phyloP scores from a whole-genome alignment of 2,329 filamentous ascomycete species.

The Ramichloridium luteum region DNA sequence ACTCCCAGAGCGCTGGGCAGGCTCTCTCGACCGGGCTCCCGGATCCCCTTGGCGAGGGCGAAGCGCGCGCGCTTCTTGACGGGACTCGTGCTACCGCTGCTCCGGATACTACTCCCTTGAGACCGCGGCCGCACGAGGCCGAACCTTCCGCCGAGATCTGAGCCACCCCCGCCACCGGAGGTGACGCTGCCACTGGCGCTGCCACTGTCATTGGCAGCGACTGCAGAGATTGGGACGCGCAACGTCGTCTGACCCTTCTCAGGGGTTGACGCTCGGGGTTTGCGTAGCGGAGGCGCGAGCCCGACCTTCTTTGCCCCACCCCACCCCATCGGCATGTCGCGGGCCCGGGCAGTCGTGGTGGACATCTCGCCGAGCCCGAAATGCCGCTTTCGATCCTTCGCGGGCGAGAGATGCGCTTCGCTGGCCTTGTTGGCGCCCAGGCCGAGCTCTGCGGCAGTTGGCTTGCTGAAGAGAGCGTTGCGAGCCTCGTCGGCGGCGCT shows the following conservation, averaged over 20 bases:
- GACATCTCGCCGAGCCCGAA: conserved; percentile 25
- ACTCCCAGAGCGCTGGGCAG: conserved; percentile 25
- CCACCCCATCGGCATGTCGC: conserved; percentile 35
- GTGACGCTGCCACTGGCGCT: neutral
- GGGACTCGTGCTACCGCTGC: conserved; percentile 24
- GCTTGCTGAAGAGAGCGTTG: conserved; percentile 13
- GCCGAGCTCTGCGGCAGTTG: conserved; percentile 27
- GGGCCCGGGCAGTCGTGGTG: conserved; percentile 15
- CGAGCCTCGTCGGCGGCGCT: conserved; percentile 8
- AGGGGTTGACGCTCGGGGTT: neutral
- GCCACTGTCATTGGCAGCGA: neutral
- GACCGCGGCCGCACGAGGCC: conserved; percentile 10
- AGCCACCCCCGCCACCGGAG: neutral
- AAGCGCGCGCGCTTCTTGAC: conserved; percentile 39
- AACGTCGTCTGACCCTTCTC: conserved; percentile 22
- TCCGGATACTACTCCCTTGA: conserved; percentile 12
- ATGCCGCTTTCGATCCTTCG: conserved; percentile 29
- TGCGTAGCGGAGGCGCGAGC: conserved; percentile 13
- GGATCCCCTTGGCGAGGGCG: conserved; percentile 36
- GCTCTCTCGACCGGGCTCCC: conserved; percentile 38
- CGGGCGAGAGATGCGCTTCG: conserved; percentile 31
- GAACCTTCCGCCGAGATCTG: neutral
- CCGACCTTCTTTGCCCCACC: conserved; percentile 33
- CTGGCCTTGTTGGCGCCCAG: conserved; percentile 33
- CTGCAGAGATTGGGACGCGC: conserved; percentile 9